Base-by-base conservation (phyloP, 768 basidiomycete species). In the Psilocybe cyanescens region DNA sequence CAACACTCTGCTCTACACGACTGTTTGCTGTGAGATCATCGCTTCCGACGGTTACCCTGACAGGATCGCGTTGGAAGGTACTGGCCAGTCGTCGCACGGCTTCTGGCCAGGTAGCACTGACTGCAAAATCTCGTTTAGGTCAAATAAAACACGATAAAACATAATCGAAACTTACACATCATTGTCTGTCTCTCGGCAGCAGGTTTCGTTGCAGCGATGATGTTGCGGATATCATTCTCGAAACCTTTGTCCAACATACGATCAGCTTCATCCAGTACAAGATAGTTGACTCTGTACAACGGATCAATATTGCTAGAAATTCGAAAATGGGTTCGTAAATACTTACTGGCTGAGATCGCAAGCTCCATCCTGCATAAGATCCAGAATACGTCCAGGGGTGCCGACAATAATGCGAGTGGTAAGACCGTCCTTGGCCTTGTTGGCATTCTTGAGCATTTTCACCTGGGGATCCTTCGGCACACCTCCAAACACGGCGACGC, bases 51-150 rank as follows among this genome's bases (percentile, higher is more conserved):
- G 95, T 98, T 44, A 99, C 89, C 29, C 94, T 85, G 19, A 98
- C 82, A 3, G 97, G 95, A 60, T 91, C 76, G 45, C 82, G 83
- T 73, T 91, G 90, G 79, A 99, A 99, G 8, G 95, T 89, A 67
- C 86, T 83, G 0, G 97, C 97, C 39, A 99, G 81, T 60, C 91
- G 81, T 55, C 96, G 85, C 24, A 99, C 96, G 9, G 92, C 87
- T 69, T 97, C 94, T 0, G 97, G 97, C 97, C 97, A 99, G 7
- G 97, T 99, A 8, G 97, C 97, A 55, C 95, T 97, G 80, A 99
- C 94, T 96, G 66, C 52, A 55, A 16, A 47, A n/a, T 52, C 39
- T 29, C 41, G 30, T 24, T 61, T 56, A 48, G 50, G 35, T 50
- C 58, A 9, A 29, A 49, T 19, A 47, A 58, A 54, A 24, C 29